Base-by-base conservation (phyloP, 495 filamentous ascomycete genomes). In the Penicillium egyptiacum region DNA sequence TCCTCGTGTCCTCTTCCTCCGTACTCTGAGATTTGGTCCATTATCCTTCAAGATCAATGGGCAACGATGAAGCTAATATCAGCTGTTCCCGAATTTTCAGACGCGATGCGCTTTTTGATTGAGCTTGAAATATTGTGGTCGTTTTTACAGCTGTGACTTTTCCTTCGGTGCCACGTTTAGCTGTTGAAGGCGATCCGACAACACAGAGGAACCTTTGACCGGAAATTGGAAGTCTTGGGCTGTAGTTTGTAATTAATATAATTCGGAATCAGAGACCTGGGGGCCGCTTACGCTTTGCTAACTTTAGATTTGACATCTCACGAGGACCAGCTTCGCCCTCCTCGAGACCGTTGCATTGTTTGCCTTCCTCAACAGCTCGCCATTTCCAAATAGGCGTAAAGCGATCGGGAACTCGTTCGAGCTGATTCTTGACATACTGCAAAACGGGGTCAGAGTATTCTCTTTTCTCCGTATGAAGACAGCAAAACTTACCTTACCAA, bases 371-470 rank as follows among this genome's bases (percentile, higher is more conserved):
- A 4, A 57, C 59, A 28, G 37, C 22, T 12, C 59, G 49, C 59
- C 59, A 62, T 43, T 62, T 62, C 59, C 59, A 62, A 35, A 55
- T 25, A 14, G 59, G 41, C 16, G 59, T 62, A 50, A 62, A 62
- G 0, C 51, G 50, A 50, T 62, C 55, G 1, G 59, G 59, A 17
- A 50, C 25, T 28, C 45, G 31, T 39, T 62, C 59, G 3, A 62
- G 59, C 48, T 62, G 59, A 26, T 62, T 62, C 35, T 62, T 62
- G 42, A 62, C 50, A 50, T 62, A 57, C 59, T 62, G 48, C 22
- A 5, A 28, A 42, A 20, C 2, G 43, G 33, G 5, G 30, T 42
- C 12, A 50, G 43, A 5, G n/a, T 28, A 14, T 42, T 54, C 25
- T 10, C 4, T 16, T 20, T 20, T 28, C 11, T 4, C 0, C 14